Evolutionary conservation across 1,284 basidiomycete genomes (phyloP).

Genomic region (Sphaerobolus stellatus): DNA sequence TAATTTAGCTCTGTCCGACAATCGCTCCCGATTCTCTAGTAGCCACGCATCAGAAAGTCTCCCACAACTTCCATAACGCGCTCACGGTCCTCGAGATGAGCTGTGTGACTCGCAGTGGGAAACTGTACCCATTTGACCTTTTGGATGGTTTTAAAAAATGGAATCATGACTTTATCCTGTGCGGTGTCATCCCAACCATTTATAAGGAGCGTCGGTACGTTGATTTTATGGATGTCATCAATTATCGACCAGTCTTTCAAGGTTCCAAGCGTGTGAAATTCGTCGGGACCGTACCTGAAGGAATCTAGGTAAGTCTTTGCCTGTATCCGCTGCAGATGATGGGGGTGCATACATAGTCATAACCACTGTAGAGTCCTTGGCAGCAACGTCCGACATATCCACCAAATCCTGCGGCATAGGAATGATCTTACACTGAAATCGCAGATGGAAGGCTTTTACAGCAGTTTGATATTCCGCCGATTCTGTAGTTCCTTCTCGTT

Average conservation of each 20-base stretch:
- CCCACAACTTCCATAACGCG: conserved; percentile 41
- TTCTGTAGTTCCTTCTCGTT: conserved; percentile 7
- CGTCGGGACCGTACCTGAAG: conserved; percentile 11
- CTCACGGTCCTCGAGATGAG: conserved; percentile 47
- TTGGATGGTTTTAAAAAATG: conserved; percentile 9
- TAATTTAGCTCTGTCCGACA: background rate
- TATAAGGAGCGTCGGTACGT: conserved; percentile 12
- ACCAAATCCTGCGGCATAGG: conserved; percentile 4
- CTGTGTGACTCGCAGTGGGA: conserved; percentile 44
- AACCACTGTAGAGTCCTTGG: conserved; percentile 10
- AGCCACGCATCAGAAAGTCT: conserved; percentile 30
- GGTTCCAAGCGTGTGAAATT: conserved; percentile 7
- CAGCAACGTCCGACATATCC: background rate
- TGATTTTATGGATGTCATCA: conserved; percentile 12
- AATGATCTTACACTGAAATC: conserved; percentile 1
- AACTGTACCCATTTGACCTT: conserved; percentile 29
- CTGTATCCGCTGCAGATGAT: background rate
- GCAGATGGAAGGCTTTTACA: conserved; percentile 6
- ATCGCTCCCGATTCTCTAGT: too few relatives aligned
- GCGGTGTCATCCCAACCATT: conserved; percentile 13
- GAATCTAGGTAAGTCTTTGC: background rate
- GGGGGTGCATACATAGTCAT: conserved; percentile 12
- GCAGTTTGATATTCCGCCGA: conserved; percentile 7
- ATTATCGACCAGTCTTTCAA: conserved; percentile 15
- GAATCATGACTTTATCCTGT: conserved; percentile 12